phyloP scores from a whole-genome alignment of 2,329 filamentous ascomycete genomes.

The Fusarium goolgardi region DNA sequence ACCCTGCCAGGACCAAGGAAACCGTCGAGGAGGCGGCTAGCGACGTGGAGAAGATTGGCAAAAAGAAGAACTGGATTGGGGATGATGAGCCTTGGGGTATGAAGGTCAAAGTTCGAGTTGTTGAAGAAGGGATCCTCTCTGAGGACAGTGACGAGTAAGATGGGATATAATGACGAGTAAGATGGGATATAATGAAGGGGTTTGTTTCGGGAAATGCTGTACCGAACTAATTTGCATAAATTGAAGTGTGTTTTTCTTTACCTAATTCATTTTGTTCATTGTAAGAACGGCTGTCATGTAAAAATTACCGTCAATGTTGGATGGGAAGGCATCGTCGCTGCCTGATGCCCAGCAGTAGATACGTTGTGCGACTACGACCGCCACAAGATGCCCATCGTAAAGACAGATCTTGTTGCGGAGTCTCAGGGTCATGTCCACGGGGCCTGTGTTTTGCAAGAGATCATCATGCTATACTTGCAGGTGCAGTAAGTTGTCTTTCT shows the following conservation, averaged over 20 bases:
- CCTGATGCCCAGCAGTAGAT: conserved; percentile 35
- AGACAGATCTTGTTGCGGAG: background rate
- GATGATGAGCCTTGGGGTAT: conserved; percentile 53
- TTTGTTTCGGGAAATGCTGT: background rate
- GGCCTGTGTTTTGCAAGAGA: conserved; percentile 29
- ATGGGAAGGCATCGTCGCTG: conserved; percentile 28
- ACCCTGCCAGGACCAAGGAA: conserved; percentile 55
- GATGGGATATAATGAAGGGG: background rate
- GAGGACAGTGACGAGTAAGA: conserved; percentile 3
- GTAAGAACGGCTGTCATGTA: conserved; percentile 40
- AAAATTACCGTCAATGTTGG: conserved; percentile 47
- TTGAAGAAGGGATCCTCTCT: conserved; percentile 49
- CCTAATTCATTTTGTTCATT: background rate
- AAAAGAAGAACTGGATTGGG: conserved; percentile 67
- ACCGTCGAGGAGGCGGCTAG: conserved; percentile 54
- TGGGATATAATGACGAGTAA: background rate
- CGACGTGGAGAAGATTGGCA: conserved; percentile 66
- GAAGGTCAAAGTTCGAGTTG: conserved; percentile 52
- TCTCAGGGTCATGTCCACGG: conserved; percentile 20
- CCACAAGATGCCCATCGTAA: background rate
- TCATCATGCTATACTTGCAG: conserved; percentile 12
- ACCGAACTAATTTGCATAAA: conserved; percentile 1
- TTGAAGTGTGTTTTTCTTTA: background rate
- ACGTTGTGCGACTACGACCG: conserved; percentile 40
- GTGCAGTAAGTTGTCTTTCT: background rate